Evolutionary conservation across 352 stramenopile species (phyloP).

Genomic region (Pythium apleroticum): DNA sequence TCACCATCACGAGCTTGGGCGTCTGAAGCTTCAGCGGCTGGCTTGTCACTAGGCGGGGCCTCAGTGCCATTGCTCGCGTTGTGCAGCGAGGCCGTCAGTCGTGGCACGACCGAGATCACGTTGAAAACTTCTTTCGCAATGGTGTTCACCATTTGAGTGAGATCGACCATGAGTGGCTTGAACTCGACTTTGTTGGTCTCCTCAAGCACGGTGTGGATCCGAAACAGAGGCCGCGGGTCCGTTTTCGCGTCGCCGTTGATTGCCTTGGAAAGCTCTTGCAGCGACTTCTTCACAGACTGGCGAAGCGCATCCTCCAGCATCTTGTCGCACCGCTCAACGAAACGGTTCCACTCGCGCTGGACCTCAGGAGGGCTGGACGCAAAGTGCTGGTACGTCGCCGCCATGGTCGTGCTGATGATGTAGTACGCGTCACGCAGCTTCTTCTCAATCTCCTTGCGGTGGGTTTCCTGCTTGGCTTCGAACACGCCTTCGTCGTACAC

Average conservation of each 20-base stretch:
- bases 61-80: conserved; percentile 6
- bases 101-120: conserved; percentile 90
- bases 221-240: conserved; percentile 90
- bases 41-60: background rate
- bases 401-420: conserved; percentile 88
- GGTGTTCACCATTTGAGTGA: conserved; percentile 94
- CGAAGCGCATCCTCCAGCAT: conserved; percentile 90
- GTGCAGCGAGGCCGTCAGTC: conserved; percentile 66
- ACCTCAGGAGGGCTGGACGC: conserved; percentile 86
- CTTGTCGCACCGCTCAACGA: conserved; percentile 90
- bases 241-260: conserved; percentile 94
- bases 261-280: conserved; percentile 92
- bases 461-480: conserved; percentile 88
- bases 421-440: conserved; percentile 78
- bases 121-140: conserved; percentile 96
- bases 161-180: conserved; percentile 91
- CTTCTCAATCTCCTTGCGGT: conserved; percentile 83
- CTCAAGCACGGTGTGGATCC: conserved; percentile 93
- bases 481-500: conserved; percentile 94
- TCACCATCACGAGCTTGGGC: background rate
- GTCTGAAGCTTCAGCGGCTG: conserved; percentile 18
- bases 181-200: conserved; percentile 91
- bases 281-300: conserved; percentile 92
- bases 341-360: conserved; percentile 91
- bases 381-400: conserved; percentile 93